A percentile compares a stretch with the other conserved stretches of the same genome.
Conservation (phyloP, 805 yeast genomes). For the Suhomyces emberorum region DNA sequence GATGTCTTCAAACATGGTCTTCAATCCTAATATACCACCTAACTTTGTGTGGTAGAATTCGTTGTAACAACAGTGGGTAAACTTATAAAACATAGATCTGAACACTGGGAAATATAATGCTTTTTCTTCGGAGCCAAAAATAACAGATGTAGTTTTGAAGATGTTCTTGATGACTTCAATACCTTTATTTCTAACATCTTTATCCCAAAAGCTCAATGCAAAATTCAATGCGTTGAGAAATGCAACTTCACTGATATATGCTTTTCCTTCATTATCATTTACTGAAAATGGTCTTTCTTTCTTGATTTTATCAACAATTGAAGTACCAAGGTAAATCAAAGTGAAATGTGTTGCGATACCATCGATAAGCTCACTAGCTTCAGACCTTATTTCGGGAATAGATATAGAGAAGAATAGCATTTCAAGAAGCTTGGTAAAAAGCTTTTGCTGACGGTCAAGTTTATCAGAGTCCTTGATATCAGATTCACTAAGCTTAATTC, state of each 20-base stretch:
- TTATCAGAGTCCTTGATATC: conserved; percentile 46
- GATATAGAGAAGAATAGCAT: conserved; percentile 74
- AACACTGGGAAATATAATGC: conserved; percentile 73
- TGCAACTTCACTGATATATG: conserved; percentile 63
- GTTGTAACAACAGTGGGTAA: conserved; percentile 89
- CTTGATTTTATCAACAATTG: conserved; percentile 64
- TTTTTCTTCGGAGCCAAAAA: conserved; percentile 66
- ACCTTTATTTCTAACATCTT: conserved; percentile 70
- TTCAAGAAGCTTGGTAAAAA: conserved; percentile 63
- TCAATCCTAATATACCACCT: conserved; percentile 85
- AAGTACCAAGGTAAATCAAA: conserved; percentile 70
- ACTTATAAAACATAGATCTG: conserved; percentile 70
- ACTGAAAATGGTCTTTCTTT: conserved; percentile 69
- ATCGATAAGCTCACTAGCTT: conserved; percentile 59
- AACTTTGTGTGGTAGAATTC: conserved; percentile 81
- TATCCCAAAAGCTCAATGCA: conserved; percentile 75
- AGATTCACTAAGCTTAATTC: conserved; percentile 36
- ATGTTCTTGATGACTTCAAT: conserved; percentile 60
- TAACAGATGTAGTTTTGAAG: conserved; percentile 53
- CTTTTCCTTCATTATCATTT: conserved; percentile 74
- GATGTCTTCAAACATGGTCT: conserved; percentile 66
- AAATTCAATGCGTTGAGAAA: conserved; percentile 71
- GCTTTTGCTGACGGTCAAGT: conserved; percentile 59
- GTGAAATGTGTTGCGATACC: conserved; percentile 78
- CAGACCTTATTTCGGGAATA: conserved; percentile 64